These are phyloP conservation scores for Xerocomus brunneocitrinus DNA, from an alignment of 768 basidiomycete genomes.

Conservation along the genomic window DNA sequence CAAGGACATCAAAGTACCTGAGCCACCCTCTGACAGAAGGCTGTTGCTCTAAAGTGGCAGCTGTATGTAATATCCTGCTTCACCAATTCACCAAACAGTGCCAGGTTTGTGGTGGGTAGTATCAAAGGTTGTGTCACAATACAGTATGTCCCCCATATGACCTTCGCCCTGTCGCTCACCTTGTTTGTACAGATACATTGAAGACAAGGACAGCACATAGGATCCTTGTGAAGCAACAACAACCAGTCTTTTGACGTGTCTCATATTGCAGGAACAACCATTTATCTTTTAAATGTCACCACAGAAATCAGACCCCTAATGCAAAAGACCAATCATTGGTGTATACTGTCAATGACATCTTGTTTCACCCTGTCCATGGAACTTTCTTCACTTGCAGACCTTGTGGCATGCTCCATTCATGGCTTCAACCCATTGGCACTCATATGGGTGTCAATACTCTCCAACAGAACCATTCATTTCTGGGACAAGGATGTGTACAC, in stretches of 20 bases:
- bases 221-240: conserved; percentile 17
- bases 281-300: conserved; percentile 86
- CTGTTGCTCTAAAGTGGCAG: conserved; percentile 72
- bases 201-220: conserved; percentile 74
- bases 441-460: conserved; percentile 39
- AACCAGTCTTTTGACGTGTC: neutral
- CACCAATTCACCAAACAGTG: conserved; percentile 53
- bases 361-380: conserved; percentile 79
- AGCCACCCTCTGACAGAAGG: conserved; percentile 65
- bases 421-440: conserved; percentile 18
- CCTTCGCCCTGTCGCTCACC: neutral
- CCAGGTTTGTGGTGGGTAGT: conserved; percentile 79
- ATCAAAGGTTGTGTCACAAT: conserved; percentile 92
- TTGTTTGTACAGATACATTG: conserved; percentile 59
- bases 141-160: conserved; percentile 58
- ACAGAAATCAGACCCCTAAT: conserved; percentile 51
- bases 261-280: conserved; percentile 47
- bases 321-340: conserved; percentile 66
- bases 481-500: conserved; percentile 95
- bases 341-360: conserved; percentile 81
- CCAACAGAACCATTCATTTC: conserved; percentile 85
- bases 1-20: conserved; percentile 76
- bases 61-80: conserved; percentile 84
- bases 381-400: conserved; percentile 69
- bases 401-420: conserved; percentile 38